Evolutionary conservation across 768 basidiomycete species (phyloP), one percentile per base, ranked within the genome.

Genomic region (Collybia sp.): DNA sequence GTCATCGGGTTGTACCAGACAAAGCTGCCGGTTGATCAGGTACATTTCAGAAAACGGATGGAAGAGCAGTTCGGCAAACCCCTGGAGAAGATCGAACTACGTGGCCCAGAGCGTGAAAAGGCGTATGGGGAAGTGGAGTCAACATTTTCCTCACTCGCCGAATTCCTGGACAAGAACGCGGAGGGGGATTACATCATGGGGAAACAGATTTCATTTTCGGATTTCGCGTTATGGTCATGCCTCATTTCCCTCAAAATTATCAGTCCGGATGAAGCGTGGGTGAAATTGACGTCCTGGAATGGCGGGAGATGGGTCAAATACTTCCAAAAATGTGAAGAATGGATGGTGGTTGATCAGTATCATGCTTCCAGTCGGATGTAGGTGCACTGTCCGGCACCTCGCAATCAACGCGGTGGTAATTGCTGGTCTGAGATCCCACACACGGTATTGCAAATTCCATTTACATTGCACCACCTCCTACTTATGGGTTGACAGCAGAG

Each of bases 211-310:
- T 46, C 56, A 4, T 54, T 59, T 30, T 43, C 61, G 12, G 64
- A 67, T 47, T 59, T 64, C 38, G 56, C 54, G 10, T 42, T 67
- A 12, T 53, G 53, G 17, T 58, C 52, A 12, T 51, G 50, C 19
- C 49, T 65, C 31, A 49, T 62, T 15, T 54, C 52, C 31, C 39
- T 58, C 16, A 56, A 52, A 43, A 48, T 46, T 6, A 49, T 55
- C 15, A 63, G 63, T 36, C 58, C 62, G 12, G 50, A 65, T 6
- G 61, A 60, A 15, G 57, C 50, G 8, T 63, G 60, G 57, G 40
- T 43, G 1, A 50, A 52, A 36, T 50, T 66, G 25, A 44, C 40
- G n/a, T 44, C 51, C 5, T 64, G 61, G 61, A 53, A 62, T 39
- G 52, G 49, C 12, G 61, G 62, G 17, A 48, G 52, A 47, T 67